phyloP scores from a whole-genome alignment of 1,284 basidiomycete species.

The Papiliotrema terrestris region DNA sequence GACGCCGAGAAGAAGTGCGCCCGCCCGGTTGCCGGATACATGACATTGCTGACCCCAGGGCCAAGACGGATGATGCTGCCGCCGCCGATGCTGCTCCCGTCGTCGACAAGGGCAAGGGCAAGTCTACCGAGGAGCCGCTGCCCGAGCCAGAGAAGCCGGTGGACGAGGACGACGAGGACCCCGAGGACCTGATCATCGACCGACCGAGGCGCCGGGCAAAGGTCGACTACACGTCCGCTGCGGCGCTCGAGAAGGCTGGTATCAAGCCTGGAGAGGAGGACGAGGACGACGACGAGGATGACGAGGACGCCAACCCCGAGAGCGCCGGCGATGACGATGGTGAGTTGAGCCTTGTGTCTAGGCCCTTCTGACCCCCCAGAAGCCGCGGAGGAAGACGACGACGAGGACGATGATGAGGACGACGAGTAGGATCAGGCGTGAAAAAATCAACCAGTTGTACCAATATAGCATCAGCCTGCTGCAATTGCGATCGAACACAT shows the following conservation, averaged over 20 bases:
- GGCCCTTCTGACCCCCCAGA: slow-evolving; percentile 2
- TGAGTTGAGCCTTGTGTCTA: not conserved
- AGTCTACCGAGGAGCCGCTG: slow-evolving; percentile 10
- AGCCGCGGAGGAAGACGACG: slow-evolving; percentile 7
- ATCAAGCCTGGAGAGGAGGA: slow-evolving; percentile 31
- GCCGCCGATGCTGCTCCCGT: slow-evolving; percentile 7
- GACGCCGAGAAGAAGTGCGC: slow-evolving; percentile 34
- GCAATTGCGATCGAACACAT: not conserved
- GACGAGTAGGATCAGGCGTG: slow-evolving; percentile 19
- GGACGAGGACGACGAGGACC: slow-evolving; percentile 25
- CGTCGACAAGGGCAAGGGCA: slow-evolving; percentile 37
- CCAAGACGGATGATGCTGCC: slow-evolving; percentile 21
- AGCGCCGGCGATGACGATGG: slow-evolving; percentile 25
- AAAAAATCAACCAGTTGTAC: too few relatives aligned
- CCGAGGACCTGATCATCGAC: slow-evolving; percentile 28
- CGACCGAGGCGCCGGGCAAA: slow-evolving; percentile 25
- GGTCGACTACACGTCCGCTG: slow-evolving; percentile 35
- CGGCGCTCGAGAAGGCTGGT: slow-evolving; percentile 37
- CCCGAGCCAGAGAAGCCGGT: slow-evolving; percentile 14
- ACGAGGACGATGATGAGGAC: slow-evolving; percentile 28
- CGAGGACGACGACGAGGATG: slow-evolving; percentile 38
- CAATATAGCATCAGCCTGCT: too few relatives aligned
- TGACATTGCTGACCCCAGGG: slow-evolving; percentile 11
- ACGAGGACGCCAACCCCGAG: slow-evolving; percentile 23
- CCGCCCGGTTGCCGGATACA: not conserved